Base-by-base conservation (phyloP, 306 rosid species). In the Begonia masoniana region DNA sequence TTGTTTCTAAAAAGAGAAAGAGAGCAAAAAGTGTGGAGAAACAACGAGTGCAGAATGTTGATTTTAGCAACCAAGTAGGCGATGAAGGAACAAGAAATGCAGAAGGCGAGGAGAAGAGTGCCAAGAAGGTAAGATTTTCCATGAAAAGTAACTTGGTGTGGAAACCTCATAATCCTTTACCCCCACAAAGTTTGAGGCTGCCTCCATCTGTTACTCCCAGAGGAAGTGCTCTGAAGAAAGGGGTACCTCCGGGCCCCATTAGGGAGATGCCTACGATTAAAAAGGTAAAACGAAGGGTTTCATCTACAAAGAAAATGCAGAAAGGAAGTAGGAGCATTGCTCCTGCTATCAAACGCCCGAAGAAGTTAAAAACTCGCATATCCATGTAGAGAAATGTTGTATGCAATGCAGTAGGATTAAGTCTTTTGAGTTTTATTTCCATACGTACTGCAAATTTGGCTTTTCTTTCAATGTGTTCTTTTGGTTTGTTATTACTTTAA, bases 191-290 rank as follows among this genome's bases (percentile, higher is more conserved):
- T 63, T 64, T 92, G 79, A 83, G 99, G 55, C 49, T 92, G 60
- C 99, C 99, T 59, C 93, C 99, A 42, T 81, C 99, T 48, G 95
- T 63, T 47, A 83, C 96, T 13, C 99, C 99, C 19, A 77, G 96
- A 75, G 99, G 99, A 68, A 92, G 99, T 77, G 99, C 99, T 9
- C 96, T 92, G 48, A 92, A 92, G 78, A 80, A 87, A 84, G 99
- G 99, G 50, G 82, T 92, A 21, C 87, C 87, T 24, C 82, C 96
- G 51, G 99, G 99, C 60, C 99, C 99, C 63, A 67, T 92, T 52
- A 68, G 85, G 75, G 99, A 92, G 76, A 72, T 77, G 74, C 65
- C 69, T 57, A 43, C 78, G 13, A 41, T 74, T 14, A 83, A 81
- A 64, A 92, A 70, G 78, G 57, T 51, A 56, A 87, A 67, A 71